Evolutionary conservation across 306 rosid genomes (phyloP).

Genomic region (Lotus japonicus): DNA sequence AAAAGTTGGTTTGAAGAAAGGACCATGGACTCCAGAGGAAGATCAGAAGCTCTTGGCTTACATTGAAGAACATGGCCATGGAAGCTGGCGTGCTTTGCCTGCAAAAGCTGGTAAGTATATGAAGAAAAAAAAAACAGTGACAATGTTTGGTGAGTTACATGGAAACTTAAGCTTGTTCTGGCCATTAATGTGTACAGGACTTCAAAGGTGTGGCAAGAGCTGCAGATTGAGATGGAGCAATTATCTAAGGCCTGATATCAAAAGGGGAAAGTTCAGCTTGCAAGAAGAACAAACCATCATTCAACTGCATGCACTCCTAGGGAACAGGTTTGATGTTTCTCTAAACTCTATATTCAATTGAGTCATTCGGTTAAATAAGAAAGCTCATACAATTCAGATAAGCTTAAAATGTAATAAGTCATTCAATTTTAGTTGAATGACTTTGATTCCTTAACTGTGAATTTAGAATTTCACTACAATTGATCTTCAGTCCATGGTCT

Average conservation of each 20-base stretch:
- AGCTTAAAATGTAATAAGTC: no score
- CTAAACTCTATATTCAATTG: no score
- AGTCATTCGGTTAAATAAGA: no score
- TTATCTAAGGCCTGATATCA: slow-evolving; percentile 91
- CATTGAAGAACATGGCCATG: slow-evolving; percentile 92
- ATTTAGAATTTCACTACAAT: no score
- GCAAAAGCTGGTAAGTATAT: slow-evolving; percentile 54
- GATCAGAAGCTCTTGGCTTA: slow-evolving; percentile 91
- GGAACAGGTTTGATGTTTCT: slow-evolving; percentile 57
- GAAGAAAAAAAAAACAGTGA: no score
- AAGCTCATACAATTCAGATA: no score
- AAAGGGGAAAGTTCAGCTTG: slow-evolving; percentile 89
- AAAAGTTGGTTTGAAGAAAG: slow-evolving; percentile 91
- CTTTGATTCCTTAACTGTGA: no score
- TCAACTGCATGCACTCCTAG: slow-evolving; percentile 94
- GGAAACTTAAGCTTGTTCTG: no score
- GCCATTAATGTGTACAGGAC: slow-evolving; percentile 26
- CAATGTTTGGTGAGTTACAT: no score
- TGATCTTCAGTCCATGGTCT: no score
- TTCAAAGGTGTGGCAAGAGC: slow-evolving; percentile 92
- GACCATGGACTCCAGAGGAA: slow-evolving; percentile 99
- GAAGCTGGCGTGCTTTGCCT: slow-evolving; percentile 95
- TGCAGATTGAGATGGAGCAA: slow-evolving; percentile 95
- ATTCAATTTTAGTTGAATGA: no score
- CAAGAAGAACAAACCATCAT: slow-evolving; percentile 97